These are phyloP conservation scores for Podosphaera leucotricha DNA, from an alignment of 2,329 filamentous ascomycete species.

Conservation along the genomic window DNA sequence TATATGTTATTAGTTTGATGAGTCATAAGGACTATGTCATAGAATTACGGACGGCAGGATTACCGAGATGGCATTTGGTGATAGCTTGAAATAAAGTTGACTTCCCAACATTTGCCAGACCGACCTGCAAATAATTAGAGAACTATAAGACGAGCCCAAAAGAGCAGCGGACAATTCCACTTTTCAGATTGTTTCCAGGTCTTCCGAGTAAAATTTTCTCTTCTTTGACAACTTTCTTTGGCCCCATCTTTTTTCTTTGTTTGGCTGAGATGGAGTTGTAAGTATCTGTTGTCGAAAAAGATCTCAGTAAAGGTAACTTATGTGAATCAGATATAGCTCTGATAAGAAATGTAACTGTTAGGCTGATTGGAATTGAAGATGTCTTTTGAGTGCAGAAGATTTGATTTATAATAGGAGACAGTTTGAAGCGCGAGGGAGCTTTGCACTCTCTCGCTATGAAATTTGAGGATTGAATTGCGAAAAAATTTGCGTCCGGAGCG, in stretches of 20 bases:
- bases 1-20: conserved; percentile 16
- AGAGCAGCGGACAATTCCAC: conserved; percentile 62
- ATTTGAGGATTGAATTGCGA: background rate
- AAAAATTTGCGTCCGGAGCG: background rate
- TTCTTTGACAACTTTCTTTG: conserved; percentile 79
- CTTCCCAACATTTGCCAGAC: conserved; percentile 97
- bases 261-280: conserved; percentile 25
- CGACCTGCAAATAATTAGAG: conserved; percentile 37
- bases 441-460: background rate
- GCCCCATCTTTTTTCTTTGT: conserved; percentile 48
- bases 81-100: conserved; percentile 99
- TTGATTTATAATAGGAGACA: background rate
- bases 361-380: no score
- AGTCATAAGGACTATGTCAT: conserved; percentile 12
- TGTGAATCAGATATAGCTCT: no score
- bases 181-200: conserved; percentile 96
- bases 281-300: background rate
- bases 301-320: background rate
- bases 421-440: background rate
- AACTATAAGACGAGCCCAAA: background rate
- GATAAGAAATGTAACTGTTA: no score
- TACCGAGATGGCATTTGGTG: conserved; percentile 90
- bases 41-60: conserved; percentile 55
- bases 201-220: conserved; percentile 92
- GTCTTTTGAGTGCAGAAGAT: no score